These are phyloP conservation scores for Mucor lusitanicus DNA, from an alignment of 371 early-diverging fungal species.

Conservation along the genomic window DNA sequence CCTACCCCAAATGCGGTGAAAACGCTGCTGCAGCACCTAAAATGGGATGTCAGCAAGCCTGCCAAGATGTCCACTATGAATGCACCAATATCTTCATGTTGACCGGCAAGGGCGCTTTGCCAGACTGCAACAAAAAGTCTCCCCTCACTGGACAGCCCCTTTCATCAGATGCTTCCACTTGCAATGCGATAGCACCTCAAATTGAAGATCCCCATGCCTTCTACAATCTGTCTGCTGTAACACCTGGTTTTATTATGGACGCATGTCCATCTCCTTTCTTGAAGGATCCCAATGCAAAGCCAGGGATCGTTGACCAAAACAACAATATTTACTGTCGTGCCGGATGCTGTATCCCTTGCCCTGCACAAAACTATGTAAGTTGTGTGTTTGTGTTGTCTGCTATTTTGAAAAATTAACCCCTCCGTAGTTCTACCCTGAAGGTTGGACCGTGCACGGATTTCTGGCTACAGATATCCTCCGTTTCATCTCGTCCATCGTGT, in stretches of 20 bases:
- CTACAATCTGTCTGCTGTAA: constrained; percentile 28
- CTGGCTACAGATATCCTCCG: constrained; percentile 54
- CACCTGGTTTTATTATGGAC: constrained; percentile 30
- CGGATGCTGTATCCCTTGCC: constrained; percentile 49
- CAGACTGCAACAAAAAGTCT: constrained; percentile 44
- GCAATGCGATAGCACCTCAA: constrained; percentile 41
- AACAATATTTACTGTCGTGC: constrained; percentile 25
- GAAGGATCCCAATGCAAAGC: constrained; percentile 28
- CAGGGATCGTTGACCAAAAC: constrained; percentile 17
- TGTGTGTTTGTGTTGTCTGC: too few species aligned
- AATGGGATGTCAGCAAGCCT: constrained; percentile 55
- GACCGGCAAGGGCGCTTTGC: constrained; percentile 37
- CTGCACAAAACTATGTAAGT: constrained; percentile 39
- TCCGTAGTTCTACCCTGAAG: constrained; percentile 45
- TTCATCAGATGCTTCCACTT: constrained; percentile 38
- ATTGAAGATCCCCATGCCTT: constrained; percentile 15
- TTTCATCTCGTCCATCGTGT: constrained; percentile 50
- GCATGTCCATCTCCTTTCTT: constrained; percentile 47
- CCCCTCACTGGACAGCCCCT: constrained; percentile 30
- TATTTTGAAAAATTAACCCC: neutral
- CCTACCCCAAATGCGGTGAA: constrained; percentile 37
- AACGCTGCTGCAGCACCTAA: constrained; percentile 12
- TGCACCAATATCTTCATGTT: constrained; percentile 45
- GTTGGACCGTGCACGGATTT: constrained; percentile 48
- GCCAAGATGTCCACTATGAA: constrained; percentile 29